Evolutionary conservation across 805 yeast genomes (phyloP).

Genomic region (Saturnispora zaruensis): DNA sequence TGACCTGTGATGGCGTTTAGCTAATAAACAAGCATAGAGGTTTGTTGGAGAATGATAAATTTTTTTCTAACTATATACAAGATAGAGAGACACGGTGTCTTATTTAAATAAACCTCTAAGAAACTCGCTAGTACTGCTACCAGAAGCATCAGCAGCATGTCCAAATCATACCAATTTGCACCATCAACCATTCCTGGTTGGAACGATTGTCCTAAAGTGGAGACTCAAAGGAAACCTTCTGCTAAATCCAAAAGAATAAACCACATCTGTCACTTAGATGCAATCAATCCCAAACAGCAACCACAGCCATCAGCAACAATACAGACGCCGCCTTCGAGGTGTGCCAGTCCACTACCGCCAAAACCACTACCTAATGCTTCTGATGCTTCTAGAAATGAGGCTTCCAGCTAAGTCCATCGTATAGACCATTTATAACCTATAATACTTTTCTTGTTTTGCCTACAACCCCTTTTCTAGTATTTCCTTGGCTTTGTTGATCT

Average conservation of each 20-base stretch:
- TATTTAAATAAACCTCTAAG: neutral
- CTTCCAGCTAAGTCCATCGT: neutral
- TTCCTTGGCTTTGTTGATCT: slow-evolving; percentile 81
- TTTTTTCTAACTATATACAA: neutral
- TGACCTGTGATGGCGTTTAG: neutral
- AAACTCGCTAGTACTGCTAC: neutral
- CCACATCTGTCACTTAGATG: slow-evolving; percentile 9
- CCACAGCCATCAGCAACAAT: neutral
- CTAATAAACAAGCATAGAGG: neutral
- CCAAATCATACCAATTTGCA: slow-evolving; percentile 24
- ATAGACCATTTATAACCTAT: neutral
- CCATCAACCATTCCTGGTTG: slow-evolving; percentile 36
- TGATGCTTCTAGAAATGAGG: neutral
- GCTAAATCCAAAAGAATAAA: neutral
- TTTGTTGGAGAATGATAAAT: neutral
- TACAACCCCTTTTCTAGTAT: slow-evolving; percentile 46
- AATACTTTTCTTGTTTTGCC: neutral
- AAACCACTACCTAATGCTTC: neutral
- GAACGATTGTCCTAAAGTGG: slow-evolving; percentile 47
- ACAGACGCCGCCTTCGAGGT: neutral
- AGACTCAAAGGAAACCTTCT: slow-evolving; percentile 3
- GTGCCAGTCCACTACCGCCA: neutral
- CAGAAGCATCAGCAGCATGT: neutral
- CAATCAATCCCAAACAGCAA: slow-evolving; percentile 2
- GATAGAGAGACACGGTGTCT: neutral